These are phyloP conservation scores for Talaromyces verruculosus DNA, from an alignment of 2,329 filamentous ascomycete species.

Conservation along the genomic window DNA sequence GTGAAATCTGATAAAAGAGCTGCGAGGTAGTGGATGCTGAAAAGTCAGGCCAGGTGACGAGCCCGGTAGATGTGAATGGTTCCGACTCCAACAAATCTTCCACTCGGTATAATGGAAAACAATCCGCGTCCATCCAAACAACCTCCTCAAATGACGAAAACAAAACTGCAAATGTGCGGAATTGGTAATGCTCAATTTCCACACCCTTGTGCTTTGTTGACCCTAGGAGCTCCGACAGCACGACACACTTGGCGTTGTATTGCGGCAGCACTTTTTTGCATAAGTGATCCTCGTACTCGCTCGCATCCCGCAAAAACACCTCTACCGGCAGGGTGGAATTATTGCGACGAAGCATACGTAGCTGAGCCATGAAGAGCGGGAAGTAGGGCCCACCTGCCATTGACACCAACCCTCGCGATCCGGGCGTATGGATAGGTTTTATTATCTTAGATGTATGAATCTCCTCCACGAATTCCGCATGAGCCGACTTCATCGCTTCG, in stretches of 20 bases:
- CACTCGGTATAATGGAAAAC: slow-evolving; percentile 52
- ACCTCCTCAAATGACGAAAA: slow-evolving; percentile 61
- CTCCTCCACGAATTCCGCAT: slow-evolving; percentile 43
- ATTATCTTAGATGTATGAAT: slow-evolving; percentile 31
- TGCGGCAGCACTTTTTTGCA: slow-evolving; percentile 43
- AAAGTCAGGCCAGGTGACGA: slow-evolving; percentile 61
- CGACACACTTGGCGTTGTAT: slow-evolving; percentile 45
- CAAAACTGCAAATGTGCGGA: slow-evolving; percentile 58
- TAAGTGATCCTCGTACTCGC: slow-evolving; percentile 42
- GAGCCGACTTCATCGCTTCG: slow-evolving; percentile 39
- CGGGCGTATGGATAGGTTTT: slow-evolving; percentile 38
- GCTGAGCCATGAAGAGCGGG: slow-evolving; percentile 51
- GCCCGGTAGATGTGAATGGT: slow-evolving; percentile 53
- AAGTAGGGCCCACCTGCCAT: slow-evolving; percentile 52
- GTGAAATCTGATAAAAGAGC: slow-evolving; percentile 45
- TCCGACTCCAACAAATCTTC: slow-evolving; percentile 51
- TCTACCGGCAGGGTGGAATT: slow-evolving; percentile 54
- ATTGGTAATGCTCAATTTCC: slow-evolving; percentile 51
- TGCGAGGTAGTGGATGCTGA: slow-evolving; percentile 48
- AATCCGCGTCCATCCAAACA: slow-evolving; percentile 60
- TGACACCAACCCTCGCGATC: slow-evolving; percentile 53
- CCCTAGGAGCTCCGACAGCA: slow-evolving; percentile 46
- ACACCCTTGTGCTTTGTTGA: slow-evolving; percentile 27
- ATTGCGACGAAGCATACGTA: slow-evolving; percentile 54
- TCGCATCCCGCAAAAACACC: slow-evolving; percentile 43